Evolutionary conservation across 2,329 filamentous ascomycete genomes (phyloP).

Genomic region (Chrysoporthe cubensis): DNA sequence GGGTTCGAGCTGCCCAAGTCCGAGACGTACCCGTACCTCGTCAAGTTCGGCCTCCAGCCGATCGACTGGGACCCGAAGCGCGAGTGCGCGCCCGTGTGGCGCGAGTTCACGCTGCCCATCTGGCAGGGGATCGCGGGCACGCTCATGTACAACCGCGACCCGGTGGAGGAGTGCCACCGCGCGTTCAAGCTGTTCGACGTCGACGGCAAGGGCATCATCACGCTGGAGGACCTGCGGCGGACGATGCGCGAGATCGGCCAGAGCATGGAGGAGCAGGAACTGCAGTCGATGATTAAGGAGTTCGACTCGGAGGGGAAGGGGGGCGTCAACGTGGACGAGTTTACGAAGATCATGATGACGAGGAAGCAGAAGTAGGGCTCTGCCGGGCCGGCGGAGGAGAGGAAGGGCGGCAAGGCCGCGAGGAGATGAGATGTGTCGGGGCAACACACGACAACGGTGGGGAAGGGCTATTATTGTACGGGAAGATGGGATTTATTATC

Average conservation of each 20-base stretch:
- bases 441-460: no score
- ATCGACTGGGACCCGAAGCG: constrained; percentile 58
- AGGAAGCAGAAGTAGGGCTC: constrained; percentile 35
- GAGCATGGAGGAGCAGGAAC: constrained; percentile 88
- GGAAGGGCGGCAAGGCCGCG: constrained; percentile 6
- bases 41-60: constrained; percentile 77
- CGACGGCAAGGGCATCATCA: constrained; percentile 89
- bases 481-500: constrained; percentile 8
- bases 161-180: constrained; percentile 85
- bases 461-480: not conserved
- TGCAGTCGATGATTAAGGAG: constrained; percentile 96
- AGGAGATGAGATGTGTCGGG: constrained; percentile 6
- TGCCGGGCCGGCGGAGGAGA: constrained; percentile 12
- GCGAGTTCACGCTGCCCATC: constrained; percentile 72
- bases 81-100: constrained; percentile 64
- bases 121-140: constrained; percentile 80
- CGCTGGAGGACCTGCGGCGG: constrained; percentile 81
- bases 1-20: constrained; percentile 90
- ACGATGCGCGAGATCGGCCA: constrained; percentile 92
- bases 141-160: constrained; percentile 81
- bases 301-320: constrained; percentile 95
- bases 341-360: constrained; percentile 64
- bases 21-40: constrained; percentile 81
- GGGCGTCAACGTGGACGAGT: constrained; percentile 71
- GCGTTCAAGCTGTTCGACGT: constrained; percentile 94